Evolutionary conservation across 2,329 filamentous ascomycete genomes (phyloP), one percentile per base, ranked within the genome.

Genomic region (Cytospora piceae): DNA sequence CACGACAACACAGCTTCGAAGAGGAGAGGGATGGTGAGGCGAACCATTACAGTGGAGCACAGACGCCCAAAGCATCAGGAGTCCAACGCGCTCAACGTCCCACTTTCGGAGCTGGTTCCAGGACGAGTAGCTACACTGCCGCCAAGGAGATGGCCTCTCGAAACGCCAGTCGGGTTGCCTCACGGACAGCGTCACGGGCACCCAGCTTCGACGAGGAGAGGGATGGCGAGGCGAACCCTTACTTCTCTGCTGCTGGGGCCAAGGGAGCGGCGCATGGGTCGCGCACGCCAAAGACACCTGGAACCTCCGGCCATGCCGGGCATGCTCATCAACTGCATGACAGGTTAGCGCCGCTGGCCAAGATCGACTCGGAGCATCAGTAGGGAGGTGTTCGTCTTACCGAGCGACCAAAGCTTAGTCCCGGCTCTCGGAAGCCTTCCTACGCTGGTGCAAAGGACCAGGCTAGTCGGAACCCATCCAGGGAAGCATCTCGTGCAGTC

Each of bases 281-380:
- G 4, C 63, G 37, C 14, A 60, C 57, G 2, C 63, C 62, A 24
- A 58, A 55, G 22, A 52, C 63, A 14, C 52, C 58, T 15, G 56
- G 49, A 31, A 37, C 34, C 9, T 4, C 31, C 11, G 39, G 37
- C 4, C 49, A 67, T n/a, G 52, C 62, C 12, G 27, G 27, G 27
- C 66, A 66, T 20, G 63, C 64, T n/a, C 37, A 32, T 27, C 63
- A 68, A 31, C 59, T 68, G 15, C 63, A 68, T 39, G 55, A 57
- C 42, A 61, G 56, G 20, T 51, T 68, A 52, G 46, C 54, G 15
- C 60, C 55, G 12, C 59, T 68, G 39, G 66, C 59, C 17, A 64
- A 64, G 59, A 68, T 68, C 17, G 62, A 68, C 12, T 65, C 62
- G 20, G 66, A 66, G 42, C 63, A 63, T 24, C 62, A 49, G 58